A percentile compares a stretch with the other conserved stretches of the same genome.
These are phyloP conservation scores for Saccharomycopsis fodiens DNA, from an alignment of 805 yeast genomes.

Conservation along the genomic window DNA sequence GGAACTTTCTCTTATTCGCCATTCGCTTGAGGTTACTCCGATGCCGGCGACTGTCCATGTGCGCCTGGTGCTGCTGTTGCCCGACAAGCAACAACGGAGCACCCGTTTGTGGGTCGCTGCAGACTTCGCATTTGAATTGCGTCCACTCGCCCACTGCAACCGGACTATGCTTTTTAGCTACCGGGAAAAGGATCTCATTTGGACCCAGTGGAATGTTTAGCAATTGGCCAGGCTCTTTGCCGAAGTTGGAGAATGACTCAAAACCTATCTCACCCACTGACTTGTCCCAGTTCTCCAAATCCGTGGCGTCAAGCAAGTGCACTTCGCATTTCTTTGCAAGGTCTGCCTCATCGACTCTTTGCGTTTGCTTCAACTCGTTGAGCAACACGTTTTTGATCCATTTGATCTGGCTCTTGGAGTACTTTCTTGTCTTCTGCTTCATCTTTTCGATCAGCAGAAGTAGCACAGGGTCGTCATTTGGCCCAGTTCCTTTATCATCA, in stretches of 20 bases:
- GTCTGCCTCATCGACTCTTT: too few relatives aligned
- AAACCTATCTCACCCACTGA: conserved; percentile 52
- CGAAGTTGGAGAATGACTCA: conserved; percentile 33
- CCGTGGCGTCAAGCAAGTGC: conserved; percentile 70
- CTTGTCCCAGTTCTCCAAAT: conserved; percentile 51
- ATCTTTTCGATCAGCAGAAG: conserved; percentile 55
- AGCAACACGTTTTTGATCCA: conserved; percentile 77
- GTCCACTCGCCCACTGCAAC: conserved; percentile 40
- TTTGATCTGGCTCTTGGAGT: conserved; percentile 81
- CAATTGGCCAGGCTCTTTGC: conserved; percentile 15
- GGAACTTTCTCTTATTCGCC: conserved; percentile 45
- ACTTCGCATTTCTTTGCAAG: conserved; percentile 51
- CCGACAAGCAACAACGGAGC: conserved; percentile 60
- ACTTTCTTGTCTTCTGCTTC: conserved; percentile 79
- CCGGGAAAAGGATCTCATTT: not conserved
- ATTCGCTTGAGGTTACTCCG: conserved; percentile 41
- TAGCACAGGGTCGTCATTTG: conserved; percentile 24
- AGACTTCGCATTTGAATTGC: conserved; percentile 59
- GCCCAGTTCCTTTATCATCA: conserved; percentile 4
- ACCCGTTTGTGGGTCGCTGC: conserved; percentile 49
- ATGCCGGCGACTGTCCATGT: conserved; percentile 63
- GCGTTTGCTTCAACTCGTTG: conserved; percentile 50
- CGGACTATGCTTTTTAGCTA: not conserved
- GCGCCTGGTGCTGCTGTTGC: conserved; percentile 59
- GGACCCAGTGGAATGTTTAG: conserved; percentile 1